phyloP scores from a whole-genome alignment of 768 basidiomycete genomes.

The Pholiota microspora region DNA sequence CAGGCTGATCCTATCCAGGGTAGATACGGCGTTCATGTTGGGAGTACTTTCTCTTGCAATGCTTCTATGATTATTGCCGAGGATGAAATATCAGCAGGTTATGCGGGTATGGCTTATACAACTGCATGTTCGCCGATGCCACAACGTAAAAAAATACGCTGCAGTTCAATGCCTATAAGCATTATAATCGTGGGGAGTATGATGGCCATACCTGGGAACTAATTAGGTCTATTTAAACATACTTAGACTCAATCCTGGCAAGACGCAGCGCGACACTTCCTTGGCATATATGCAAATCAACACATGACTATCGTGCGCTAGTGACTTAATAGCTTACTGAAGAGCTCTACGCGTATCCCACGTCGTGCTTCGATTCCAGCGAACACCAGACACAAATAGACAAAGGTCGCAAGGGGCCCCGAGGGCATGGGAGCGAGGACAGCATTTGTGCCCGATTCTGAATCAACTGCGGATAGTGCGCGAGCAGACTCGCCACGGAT shows the following conservation, averaged over 20 bases:
- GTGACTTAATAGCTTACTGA: neutral
- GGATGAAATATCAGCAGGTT: no score
- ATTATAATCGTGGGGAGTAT: neutral
- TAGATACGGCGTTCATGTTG: neutral
- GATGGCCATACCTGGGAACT: neutral
- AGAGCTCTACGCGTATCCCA: neutral
- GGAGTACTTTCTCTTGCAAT: no score
- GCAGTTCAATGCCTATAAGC: no score
- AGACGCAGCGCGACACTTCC: neutral
- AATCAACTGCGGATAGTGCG: neutral
- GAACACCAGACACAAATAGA: neutral
- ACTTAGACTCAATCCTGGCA: neutral
- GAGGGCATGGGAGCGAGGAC: neutral
- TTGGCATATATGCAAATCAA: neutral
- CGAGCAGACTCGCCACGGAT: neutral
- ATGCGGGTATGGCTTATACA: no score
- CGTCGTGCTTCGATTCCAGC: neutral
- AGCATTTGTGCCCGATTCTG: neutral
- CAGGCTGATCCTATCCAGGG: neutral
- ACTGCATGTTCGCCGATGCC: no score
- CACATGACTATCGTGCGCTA: neutral
- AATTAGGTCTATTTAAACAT: neutral
- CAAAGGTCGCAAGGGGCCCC: neutral
- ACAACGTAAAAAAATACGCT: no score
- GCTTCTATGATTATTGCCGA: no score